Base-by-base conservation (phyloP, 495 filamentous ascomycete species). In the Stereocaulon alpinum region DNA sequence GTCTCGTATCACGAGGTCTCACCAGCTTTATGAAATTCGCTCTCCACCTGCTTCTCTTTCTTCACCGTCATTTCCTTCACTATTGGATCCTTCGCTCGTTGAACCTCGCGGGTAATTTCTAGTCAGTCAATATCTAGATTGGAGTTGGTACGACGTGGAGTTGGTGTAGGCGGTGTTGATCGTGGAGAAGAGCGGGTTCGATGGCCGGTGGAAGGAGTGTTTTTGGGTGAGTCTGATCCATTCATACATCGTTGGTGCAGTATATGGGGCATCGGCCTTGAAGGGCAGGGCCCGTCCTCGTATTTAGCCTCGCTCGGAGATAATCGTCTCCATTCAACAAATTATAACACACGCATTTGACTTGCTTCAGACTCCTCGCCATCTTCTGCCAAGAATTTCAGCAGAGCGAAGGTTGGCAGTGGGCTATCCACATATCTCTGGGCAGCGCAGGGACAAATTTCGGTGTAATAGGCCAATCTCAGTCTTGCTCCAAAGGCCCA, bases 11-110 rank as follows among this genome's bases (percentile, higher is more conserved):
- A 22, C 17, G 42, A 45, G 30, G 42, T 45, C 42, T 45, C 15
- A 45, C 42, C 42, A 22, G 42, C 42, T 45, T 45, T 22, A 22
- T 45, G 11, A 4, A 45, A 22, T 45, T 17, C 42, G 20, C 15
- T 22, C 42, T 45, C 42, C 42, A 45, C 42, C 42, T 45, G 42
- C 42, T 45, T 45, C 42, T 45, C 42, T 45, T 45, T 45, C 42
- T 45, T 45, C 42, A 45, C 42, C 15, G 42, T 22, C 42, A 22
- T 22, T 6, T 45, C 20, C 42, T 22, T 45, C 42, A 45, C 42
- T 45, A 45, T 22, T 45, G 42, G 42, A 17, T 12, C 42, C 42
- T 22, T 45, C 42, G 42, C 42, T 45, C 42, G 42, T 45, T 22
- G 42, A 45, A 22, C 42, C 42, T 45, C 42, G 20, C 42, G 4